Percentiles rank a stretch among this genome's conserved stretches.
These are phyloP conservation scores for Dendrobium chrysotoxum DNA, from an alignment of 106 monocot genomes.

Conservation along the genomic window DNA sequence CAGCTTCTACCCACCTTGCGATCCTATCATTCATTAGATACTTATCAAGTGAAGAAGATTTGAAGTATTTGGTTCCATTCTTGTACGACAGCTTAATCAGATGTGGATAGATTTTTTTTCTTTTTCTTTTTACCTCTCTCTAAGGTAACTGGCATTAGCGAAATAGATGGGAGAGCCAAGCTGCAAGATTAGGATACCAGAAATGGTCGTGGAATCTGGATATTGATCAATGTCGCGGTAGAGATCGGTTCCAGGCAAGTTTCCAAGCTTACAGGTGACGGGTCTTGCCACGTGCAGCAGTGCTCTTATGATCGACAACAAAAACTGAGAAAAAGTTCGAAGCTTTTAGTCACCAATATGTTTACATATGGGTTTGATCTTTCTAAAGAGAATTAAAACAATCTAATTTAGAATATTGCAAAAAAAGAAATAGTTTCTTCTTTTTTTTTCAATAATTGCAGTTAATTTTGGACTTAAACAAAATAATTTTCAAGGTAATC, in stretches of 20 bases:
- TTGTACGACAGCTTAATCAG: neutral
- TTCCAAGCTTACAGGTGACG: slow-evolving; percentile 53
- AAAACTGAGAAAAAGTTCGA: slow-evolving; percentile 28
- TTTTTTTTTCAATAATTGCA: no score
- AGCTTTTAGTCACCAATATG: neutral
- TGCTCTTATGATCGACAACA: slow-evolving; percentile 56
- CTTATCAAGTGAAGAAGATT: neutral
- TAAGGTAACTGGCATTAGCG: slow-evolving; percentile 40
- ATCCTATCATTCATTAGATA: slow-evolving; percentile 19
- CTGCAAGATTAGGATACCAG: slow-evolving; percentile 49
- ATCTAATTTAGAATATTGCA: no score
- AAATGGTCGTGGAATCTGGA: slow-evolving; percentile 18
- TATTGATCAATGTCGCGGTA: slow-evolving; percentile 69
- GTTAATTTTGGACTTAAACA: no score
- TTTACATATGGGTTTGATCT: no score
- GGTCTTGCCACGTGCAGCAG: slow-evolving; percentile 72
- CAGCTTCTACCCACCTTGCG: slow-evolving; percentile 45
- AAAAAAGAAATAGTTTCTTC: no score
- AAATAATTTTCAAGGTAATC: no score
- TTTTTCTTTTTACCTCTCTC: slow-evolving; percentile 32
- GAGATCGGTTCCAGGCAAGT: slow-evolving; percentile 16
- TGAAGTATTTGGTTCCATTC: neutral
- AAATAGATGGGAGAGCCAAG: slow-evolving; percentile 48
- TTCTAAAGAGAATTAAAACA: no score
- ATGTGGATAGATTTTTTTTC: neutral